Percentiles rank a stretch among this genome's conserved stretches.
Conservation (phyloP, 495 filamentous ascomycete genomes). For the Neurospora sp. region DNA sequence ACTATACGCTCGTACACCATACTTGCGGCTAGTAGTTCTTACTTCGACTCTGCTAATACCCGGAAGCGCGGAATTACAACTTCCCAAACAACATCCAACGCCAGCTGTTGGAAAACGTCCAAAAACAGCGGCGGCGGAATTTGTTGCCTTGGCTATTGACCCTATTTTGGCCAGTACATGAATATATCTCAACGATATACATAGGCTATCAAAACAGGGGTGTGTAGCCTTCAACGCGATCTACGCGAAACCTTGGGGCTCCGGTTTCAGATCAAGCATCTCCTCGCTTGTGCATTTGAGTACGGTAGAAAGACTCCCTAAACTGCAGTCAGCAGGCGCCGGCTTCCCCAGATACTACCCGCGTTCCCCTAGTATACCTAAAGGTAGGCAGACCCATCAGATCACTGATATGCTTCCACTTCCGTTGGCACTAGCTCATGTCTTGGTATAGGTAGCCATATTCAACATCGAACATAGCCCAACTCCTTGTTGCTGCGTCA, state of each 20-base stretch:
- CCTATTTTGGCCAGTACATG: slow-evolving; percentile 17
- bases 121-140: slow-evolving; percentile 28
- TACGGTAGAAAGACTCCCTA: slow-evolving; percentile 21
- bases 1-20: background rate
- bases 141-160: slow-evolving; percentile 18
- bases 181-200: slow-evolving; percentile 21
- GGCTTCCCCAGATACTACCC: background rate
- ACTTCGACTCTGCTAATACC: background rate
- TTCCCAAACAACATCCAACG: background rate
- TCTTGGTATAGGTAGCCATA: slow-evolving; percentile 1
- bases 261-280: slow-evolving; percentile 22
- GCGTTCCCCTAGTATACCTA: background rate
- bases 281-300: slow-evolving; percentile 22
- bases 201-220: slow-evolving; percentile 17
- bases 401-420: background rate
- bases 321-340: slow-evolving; percentile 16
- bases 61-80: slow-evolving; percentile 1
- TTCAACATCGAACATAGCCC: slow-evolving; percentile 16
- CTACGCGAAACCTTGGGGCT: slow-evolving; percentile 18
- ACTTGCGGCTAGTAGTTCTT: background rate
- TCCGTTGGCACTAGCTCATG: background rate
- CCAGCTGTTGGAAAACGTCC: slow-evolving; percentile 20
- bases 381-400: background rate
- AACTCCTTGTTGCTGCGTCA: slow-evolving; percentile 15
- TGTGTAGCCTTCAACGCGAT: slow-evolving; percentile 18